A percentile compares a stretch with the other conserved stretches of the same genome.
Evolutionary conservation across 2,329 filamentous ascomycete species (phyloP).

Genomic region (Epichloe gansuensis): DNA sequence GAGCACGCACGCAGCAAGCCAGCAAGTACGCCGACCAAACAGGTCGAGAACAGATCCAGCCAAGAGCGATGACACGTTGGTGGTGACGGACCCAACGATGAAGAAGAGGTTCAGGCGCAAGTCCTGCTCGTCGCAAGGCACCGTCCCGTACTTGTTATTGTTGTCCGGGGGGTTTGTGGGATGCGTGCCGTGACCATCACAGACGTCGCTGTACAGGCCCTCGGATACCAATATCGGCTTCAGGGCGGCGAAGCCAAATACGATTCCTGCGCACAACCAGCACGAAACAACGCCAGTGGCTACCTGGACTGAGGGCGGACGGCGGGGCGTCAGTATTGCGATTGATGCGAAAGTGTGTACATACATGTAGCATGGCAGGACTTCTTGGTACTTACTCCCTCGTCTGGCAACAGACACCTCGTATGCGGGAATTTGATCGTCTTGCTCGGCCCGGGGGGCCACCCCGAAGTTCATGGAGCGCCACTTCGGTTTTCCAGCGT

Average conservation of each 20-base stretch:
- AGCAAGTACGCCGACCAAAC: constrained; percentile 66
- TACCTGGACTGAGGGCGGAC: constrained; percentile 15
- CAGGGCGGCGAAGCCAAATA: constrained; percentile 76
- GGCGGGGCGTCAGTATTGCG: not conserved
- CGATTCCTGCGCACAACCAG: constrained; percentile 62
- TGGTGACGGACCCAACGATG: constrained; percentile 74
- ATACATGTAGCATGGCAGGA: too few species aligned
- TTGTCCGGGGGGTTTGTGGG: constrained; percentile 8
- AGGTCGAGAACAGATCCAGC: constrained; percentile 76
- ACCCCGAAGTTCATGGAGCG: not conserved
- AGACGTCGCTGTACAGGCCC: constrained; percentile 56
- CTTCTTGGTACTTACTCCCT: not conserved
- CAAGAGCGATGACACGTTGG: constrained; percentile 75
- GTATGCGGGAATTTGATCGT: not conserved
- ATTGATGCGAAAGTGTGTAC: not conserved
- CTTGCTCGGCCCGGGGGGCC: not conserved
- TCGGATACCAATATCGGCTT: constrained; percentile 68
- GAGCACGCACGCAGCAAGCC: constrained; percentile 54
- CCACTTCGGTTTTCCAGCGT: not conserved
- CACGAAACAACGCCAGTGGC: constrained; percentile 30
- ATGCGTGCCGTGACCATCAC: constrained; percentile 17
- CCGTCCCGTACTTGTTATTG: constrained; percentile 14
- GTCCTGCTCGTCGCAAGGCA: constrained; percentile 26
- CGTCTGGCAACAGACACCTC: not conserved
- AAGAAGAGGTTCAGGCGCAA: constrained; percentile 80